Evolutionary conservation across 179 eudicot genomes (phyloP).

Genomic region (Beta corolliflora): DNA sequence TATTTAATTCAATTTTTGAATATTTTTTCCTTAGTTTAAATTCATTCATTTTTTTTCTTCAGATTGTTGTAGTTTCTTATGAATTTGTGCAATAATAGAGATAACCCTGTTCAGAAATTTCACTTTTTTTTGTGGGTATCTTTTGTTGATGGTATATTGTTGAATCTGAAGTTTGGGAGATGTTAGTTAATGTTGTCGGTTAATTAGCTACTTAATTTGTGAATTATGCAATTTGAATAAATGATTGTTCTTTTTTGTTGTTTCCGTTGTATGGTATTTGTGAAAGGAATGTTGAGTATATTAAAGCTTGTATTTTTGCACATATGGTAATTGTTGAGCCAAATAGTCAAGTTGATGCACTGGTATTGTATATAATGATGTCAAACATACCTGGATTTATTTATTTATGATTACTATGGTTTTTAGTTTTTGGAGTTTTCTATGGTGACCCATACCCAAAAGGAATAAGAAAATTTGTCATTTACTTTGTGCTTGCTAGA

Average conservation of each 20-base stretch:
- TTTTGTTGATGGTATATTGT: not conserved
- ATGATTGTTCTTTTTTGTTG: not conserved
- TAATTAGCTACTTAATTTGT: not conserved
- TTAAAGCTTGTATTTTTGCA: no score
- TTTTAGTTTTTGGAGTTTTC: not conserved
- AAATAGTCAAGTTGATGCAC: not conserved
- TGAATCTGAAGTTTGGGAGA: conserved; percentile 12
- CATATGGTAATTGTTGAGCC: not conserved
- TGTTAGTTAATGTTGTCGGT: not conserved
- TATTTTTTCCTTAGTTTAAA: no score
- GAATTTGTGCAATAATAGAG: not conserved
- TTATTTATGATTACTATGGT: not conserved
- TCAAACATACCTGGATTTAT: not conserved
- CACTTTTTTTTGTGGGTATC: not conserved
- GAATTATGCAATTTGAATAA: not conserved
- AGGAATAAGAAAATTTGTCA: not conserved
- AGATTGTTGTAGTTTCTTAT: not conserved
- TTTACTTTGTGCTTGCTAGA: not conserved
- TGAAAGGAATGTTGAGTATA: no score
- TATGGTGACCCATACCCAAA: not conserved
- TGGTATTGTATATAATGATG: no score
- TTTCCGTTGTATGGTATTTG: no score
- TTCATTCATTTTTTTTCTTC: not conserved
- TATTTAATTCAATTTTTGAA: no score
- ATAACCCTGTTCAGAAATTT: not conserved